These are phyloP conservation scores for Fusarium sp. DNA, from an alignment of 2,329 filamentous ascomycete species.

Conservation along the genomic window DNA sequence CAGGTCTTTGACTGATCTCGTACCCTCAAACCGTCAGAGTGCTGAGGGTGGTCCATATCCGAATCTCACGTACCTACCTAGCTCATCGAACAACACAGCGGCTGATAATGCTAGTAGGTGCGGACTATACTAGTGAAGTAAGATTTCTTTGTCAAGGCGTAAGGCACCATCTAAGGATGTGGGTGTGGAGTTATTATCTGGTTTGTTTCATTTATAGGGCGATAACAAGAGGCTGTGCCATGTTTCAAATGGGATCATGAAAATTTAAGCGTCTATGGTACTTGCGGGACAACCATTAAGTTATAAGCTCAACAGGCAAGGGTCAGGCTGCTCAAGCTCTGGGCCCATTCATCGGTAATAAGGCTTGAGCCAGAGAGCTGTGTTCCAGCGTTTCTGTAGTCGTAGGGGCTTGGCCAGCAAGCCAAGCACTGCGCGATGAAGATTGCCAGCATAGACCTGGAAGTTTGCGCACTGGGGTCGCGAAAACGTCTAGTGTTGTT, in stretches of 20 bases:
- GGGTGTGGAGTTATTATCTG: slow-evolving; percentile 11
- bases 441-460: slow-evolving; percentile 38
- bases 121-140: background rate
- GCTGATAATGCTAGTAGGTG: background rate
- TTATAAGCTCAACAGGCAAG: slow-evolving; percentile 2
- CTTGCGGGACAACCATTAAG: background rate
- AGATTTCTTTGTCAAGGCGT: slow-evolving; percentile 6
- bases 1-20: background rate
- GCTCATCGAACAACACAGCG: background rate
- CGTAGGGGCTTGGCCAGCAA: slow-evolving; percentile 21
- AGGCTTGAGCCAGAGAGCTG: slow-evolving; percentile 5
- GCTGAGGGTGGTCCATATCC: background rate
- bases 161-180: slow-evolving; percentile 1
- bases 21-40: background rate
- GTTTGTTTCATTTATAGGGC: background rate
- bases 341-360: background rate
- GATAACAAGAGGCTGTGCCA: slow-evolving; percentile 30
- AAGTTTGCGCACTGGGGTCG: slow-evolving; percentile 14
- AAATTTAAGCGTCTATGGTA: background rate
- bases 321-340: background rate
- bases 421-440: slow-evolving; percentile 27
- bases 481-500: slow-evolving; percentile 20
- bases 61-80: background rate
- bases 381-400: background rate
- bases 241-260: slow-evolving; percentile 9